phyloP scores from a whole-genome alignment of 2,329 filamentous ascomycete genomes.

The Colletotrichum plurivorum region DNA sequence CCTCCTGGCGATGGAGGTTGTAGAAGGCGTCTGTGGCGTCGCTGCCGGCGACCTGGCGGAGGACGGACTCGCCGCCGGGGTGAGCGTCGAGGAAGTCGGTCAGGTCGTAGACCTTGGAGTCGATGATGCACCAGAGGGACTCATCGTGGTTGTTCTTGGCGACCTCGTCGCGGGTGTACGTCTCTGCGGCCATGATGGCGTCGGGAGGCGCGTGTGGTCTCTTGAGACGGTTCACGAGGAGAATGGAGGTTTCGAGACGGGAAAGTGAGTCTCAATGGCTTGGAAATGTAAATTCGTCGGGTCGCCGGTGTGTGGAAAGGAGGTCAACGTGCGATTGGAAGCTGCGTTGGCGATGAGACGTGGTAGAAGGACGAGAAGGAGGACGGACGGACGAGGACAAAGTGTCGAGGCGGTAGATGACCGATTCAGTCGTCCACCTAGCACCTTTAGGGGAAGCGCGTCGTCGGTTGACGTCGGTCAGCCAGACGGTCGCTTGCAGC shows the following conservation, averaged over 20 bases:
- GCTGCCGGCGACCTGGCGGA: constrained; percentile 83
- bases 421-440: constrained; percentile 1
- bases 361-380: neutral
- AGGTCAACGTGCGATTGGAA: neutral
- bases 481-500: constrained; percentile 14
- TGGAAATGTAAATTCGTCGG: neutral
- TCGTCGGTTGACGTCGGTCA: constrained; percentile 38
- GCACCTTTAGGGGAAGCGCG: neutral
- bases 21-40: constrained; percentile 90
- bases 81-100: constrained; percentile 89
- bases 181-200: constrained; percentile 57
- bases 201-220: constrained; percentile 5
- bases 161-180: constrained; percentile 75
- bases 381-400: neutral
- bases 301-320: neutral
- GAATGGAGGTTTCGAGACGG: neutral
- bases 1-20: constrained; percentile 92
- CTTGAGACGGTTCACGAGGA: neutral
- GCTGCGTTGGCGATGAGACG: neutral
- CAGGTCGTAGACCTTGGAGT: constrained; percentile 89
- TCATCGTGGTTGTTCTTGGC: constrained; percentile 83
- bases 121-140: constrained; percentile 86
- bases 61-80: constrained; percentile 84
- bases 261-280: no score
- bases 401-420: neutral